Conservation (phyloP, 805 yeast genomes). For the Tetrapisispora fleetii region DNA sequence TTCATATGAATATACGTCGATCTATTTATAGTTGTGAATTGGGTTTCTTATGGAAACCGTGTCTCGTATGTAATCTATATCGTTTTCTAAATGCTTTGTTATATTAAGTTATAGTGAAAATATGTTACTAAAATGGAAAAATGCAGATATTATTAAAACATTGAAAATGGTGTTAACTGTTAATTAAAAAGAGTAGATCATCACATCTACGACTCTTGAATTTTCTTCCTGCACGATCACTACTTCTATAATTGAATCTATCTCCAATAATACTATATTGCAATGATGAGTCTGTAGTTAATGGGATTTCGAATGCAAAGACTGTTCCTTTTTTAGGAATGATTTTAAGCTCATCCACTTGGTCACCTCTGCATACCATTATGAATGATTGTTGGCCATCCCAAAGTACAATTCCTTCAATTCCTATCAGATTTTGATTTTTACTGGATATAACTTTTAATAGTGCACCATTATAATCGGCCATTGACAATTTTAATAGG, state of each 20-base stretch:
- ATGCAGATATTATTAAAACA: not conserved
- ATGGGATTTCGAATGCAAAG: slow-evolving; percentile 44
- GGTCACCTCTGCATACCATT: slow-evolving; percentile 33
- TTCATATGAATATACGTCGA: too few relatives aligned
- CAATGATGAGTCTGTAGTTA: slow-evolving; percentile 32
- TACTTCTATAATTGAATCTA: slow-evolving; percentile 61
- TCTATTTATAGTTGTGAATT: too few relatives aligned
- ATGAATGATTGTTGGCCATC: slow-evolving; percentile 70
- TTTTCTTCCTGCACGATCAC: slow-evolving; percentile 75
- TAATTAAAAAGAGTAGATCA: slow-evolving; percentile 35
- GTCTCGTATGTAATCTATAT: too few relatives aligned
- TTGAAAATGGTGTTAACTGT: not conserved
- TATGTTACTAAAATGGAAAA: not conserved
- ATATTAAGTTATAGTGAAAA: too few relatives aligned
- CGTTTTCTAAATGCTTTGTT: too few relatives aligned
- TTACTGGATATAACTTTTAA: slow-evolving; percentile 48
- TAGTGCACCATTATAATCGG: slow-evolving; percentile 75
- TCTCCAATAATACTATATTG: slow-evolving; percentile 70
- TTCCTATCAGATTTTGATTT: slow-evolving; percentile 49
- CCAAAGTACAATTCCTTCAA: slow-evolving; percentile 70
- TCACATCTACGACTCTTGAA: slow-evolving; percentile 73
- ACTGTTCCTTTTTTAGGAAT: slow-evolving; percentile 59
- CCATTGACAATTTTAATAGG: slow-evolving; percentile 53
- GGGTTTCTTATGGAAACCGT: too few relatives aligned
- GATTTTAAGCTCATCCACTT: slow-evolving; percentile 55